Evolutionary conservation across 306 rosid genomes (phyloP).

Genomic region (Citrullus amarus): DNA sequence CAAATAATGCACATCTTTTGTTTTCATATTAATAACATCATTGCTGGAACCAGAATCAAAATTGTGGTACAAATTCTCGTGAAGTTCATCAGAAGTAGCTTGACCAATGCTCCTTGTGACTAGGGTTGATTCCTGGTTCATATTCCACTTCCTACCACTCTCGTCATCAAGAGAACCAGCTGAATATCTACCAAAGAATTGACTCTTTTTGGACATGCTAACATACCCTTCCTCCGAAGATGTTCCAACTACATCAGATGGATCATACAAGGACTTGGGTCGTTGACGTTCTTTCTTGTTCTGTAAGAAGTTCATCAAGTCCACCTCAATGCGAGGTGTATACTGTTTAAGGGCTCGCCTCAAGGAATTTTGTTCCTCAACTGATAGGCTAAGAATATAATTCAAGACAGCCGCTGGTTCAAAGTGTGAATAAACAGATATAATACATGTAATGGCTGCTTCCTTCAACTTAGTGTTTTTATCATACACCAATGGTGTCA

Average conservation of each 20-base stretch:
- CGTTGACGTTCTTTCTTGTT: constrained; percentile 92
- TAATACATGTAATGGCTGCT: constrained; percentile 86
- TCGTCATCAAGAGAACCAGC: constrained; percentile 80
- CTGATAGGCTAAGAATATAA: constrained; percentile 81
- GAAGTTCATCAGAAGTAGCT: constrained; percentile 50
- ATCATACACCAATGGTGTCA: constrained; percentile 76
- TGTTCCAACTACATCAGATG: constrained; percentile 82
- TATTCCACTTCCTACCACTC: constrained; percentile 82
- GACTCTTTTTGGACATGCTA: constrained; percentile 58
- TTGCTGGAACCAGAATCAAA: constrained; percentile 37
- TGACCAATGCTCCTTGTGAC: constrained; percentile 40
- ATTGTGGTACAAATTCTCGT: constrained; percentile 45
- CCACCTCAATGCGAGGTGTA: constrained; percentile 99
- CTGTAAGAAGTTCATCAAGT: constrained; percentile 84
- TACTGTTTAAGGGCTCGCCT: constrained; percentile 92
- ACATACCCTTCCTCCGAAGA: constrained; percentile 87
- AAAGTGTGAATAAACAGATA: constrained; percentile 92
- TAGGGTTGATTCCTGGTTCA: constrained; percentile 54
- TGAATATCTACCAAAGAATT: constrained; percentile 66
- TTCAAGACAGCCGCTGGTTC: constrained; percentile 81
- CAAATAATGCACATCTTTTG: constrained; percentile 31
- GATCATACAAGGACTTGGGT: constrained; percentile 65
- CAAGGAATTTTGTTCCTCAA: constrained; percentile 90
- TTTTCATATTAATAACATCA: constrained; percentile 32
- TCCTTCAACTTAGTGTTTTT: constrained; percentile 90